Evolutionary conservation across 345 rosid species (phyloP).

Genomic region (Geranium rotundifolium): DNA sequence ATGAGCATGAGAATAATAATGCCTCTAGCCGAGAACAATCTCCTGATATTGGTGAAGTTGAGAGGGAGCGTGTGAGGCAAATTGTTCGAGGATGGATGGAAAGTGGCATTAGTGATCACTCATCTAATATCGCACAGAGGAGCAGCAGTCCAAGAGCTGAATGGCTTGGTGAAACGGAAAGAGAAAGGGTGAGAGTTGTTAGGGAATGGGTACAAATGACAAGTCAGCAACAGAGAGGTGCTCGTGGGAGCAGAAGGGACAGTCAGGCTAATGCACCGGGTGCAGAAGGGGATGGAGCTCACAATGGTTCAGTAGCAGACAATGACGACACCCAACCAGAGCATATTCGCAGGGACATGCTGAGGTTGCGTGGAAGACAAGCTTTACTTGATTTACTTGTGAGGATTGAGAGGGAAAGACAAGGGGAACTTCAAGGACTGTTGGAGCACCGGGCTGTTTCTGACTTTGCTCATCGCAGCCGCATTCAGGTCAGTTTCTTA

Average conservation of each 20-base stretch:
- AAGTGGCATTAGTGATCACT: slow-evolving; percentile 57
- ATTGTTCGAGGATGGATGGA: slow-evolving; percentile 94
- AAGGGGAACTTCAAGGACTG: slow-evolving; percentile 75
- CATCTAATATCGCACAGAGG: slow-evolving; percentile 50
- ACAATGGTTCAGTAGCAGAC: slow-evolving; percentile 40
- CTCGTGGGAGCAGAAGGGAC: slow-evolving; percentile 49
- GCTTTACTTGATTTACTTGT: slow-evolving; percentile 74
- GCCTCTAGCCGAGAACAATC: slow-evolving; percentile 83
- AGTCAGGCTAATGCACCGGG: slow-evolving; percentile 33
- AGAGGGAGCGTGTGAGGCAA: slow-evolving; percentile 96
- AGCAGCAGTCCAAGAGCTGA: slow-evolving; percentile 63
- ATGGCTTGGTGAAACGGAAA: slow-evolving; percentile 96
- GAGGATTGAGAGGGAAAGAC: slow-evolving; percentile 89
- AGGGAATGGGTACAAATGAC: slow-evolving; percentile 97
- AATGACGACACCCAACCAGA: slow-evolving; percentile 69
- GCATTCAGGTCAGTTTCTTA: slow-evolving; percentile 68
- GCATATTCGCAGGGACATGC: slow-evolving; percentile 57
- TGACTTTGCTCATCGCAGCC: slow-evolving; percentile 96
- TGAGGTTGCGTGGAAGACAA: slow-evolving; percentile 88
- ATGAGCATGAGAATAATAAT: slow-evolving; percentile 43
- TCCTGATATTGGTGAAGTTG: slow-evolving; percentile 84
- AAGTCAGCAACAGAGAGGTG: slow-evolving; percentile 83
- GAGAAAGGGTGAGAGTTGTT: slow-evolving; percentile 94
- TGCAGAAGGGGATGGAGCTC: slow-evolving; percentile 40
- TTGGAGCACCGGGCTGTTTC: slow-evolving; percentile 95